Conservation (phyloP, 2,329 filamentous ascomycete species). For the Monosporascus cannonballus region DNA sequence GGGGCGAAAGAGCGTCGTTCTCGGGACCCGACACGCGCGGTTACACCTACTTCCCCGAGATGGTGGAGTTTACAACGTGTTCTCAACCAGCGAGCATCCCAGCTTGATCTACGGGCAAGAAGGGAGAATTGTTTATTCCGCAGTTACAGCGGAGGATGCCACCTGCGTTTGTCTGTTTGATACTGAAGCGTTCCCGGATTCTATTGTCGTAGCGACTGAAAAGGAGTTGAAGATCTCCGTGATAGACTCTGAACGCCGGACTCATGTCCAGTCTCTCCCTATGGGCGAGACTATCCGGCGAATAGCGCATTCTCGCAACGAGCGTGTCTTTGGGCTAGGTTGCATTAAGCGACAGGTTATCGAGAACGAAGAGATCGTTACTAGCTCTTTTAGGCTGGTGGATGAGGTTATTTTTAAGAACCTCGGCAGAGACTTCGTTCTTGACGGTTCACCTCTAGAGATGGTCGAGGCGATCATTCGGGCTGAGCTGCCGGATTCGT, state of each 20-base stretch:
- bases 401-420: conserved; percentile 85
- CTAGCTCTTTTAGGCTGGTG: conserved; percentile 79
- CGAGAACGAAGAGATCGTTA: conserved; percentile 66
- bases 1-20: conserved; percentile 70
- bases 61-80: conserved; percentile 68
- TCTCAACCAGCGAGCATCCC: conserved; percentile 90
- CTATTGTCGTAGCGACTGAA: conserved; percentile 75
- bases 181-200: conserved; percentile 70
- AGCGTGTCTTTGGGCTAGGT: conserved; percentile 80
- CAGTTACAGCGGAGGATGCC: conserved; percentile 83
- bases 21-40: conserved; percentile 79
- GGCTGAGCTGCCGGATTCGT: conserved; percentile 58
- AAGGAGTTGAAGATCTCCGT: conserved; percentile 70
- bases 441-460: conserved; percentile 54
- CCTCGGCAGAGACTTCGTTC: conserved; percentile 60
- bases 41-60: conserved; percentile 71
- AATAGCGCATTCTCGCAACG: conserved; percentile 73
- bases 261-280: conserved; percentile 75
- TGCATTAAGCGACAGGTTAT: conserved; percentile 71
- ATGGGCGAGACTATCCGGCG: conserved; percentile 79
- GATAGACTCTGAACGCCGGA: conserved; percentile 79
- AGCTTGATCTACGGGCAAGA: conserved; percentile 89
- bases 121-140: conserved; percentile 84
- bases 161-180: conserved; percentile 79
- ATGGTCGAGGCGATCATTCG: conserved; percentile 80